A percentile compares a stretch with the other conserved stretches of the same genome.
Conservation (phyloP, 2,329 filamentous ascomycete species). For the Aspergillus aculeatinus region DNA sequence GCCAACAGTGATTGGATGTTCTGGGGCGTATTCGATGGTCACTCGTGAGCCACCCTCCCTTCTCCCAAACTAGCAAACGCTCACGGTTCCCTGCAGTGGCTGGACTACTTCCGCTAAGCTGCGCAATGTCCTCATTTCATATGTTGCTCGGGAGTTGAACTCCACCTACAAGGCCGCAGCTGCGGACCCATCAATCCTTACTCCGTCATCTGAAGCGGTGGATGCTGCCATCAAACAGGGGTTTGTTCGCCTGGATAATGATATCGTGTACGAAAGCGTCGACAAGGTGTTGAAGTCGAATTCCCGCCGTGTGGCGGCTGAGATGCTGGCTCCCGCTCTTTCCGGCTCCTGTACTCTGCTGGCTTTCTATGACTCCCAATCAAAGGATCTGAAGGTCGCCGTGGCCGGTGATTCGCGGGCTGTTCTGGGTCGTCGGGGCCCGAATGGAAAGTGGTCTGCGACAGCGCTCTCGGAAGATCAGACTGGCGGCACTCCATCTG, state of each 20-base stretch:
- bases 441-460: slow-evolving; percentile 87
- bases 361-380: slow-evolving; percentile 89
- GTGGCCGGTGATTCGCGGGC: slow-evolving; percentile 96
- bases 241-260: slow-evolving; percentile 83
- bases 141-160: slow-evolving; percentile 90
- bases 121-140: slow-evolving; percentile 86
- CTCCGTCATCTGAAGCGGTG: slow-evolving; percentile 75
- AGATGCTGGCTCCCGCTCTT: slow-evolving; percentile 85
- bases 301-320: slow-evolving; percentile 86
- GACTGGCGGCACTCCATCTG: slow-evolving; percentile 83
- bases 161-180: slow-evolving; percentile 78
- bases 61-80: neutral
- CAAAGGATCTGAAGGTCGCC: slow-evolving; percentile 85
- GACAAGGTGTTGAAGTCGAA: slow-evolving; percentile 86
- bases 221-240: slow-evolving; percentile 90
- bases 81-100: slow-evolving; percentile 56
- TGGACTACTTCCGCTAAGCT: slow-evolving; percentile 98
- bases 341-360: slow-evolving; percentile 96
- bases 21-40: slow-evolving; percentile 98
- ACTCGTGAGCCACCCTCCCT: slow-evolving; percentile 63
- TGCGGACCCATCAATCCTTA: slow-evolving; percentile 54
- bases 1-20: slow-evolving; percentile 94
- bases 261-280: slow-evolving; percentile 91
- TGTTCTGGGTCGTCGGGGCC: slow-evolving; percentile 76
- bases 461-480: slow-evolving; percentile 89